Base-by-base conservation (phyloP, 495 filamentous ascomycete species). In the Letharia columbiana region DNA sequence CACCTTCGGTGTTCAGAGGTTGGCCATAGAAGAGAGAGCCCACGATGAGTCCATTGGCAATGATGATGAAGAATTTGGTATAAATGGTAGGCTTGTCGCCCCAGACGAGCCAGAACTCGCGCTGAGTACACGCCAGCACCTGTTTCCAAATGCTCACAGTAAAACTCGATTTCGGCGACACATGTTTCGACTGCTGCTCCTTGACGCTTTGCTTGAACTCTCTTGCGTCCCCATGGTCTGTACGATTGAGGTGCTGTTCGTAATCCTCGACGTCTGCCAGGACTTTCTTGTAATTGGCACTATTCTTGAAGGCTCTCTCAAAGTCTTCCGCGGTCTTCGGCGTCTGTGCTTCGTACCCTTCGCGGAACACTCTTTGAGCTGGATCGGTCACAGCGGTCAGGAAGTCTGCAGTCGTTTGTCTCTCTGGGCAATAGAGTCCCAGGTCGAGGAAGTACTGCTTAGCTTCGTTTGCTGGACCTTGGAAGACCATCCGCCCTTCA, bases 331-430 rank as follows among this genome's bases (percentile, higher is more conserved):
- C 72, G 40, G 88, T 84, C 75, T 86, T 79, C 45, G 91, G 80
- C 63, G 85, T 78, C 47, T 81, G 83, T 9, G 74, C 79, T 69
- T 91, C 87, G 66, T 81, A 84, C 7, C 88, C 90, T 13, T 79
- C 76, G 20, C 86, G 84, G 67, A 87, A 84, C 23, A 81, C 77
- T 23, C 90, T 80, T 64, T 90, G 88, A n/a, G 80, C 79, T 4
- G 86, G 83, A 71, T 90, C 89, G n/a, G 89, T 91, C 37, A 91
- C 78, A 11, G 87, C 85, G 18, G 90, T 92, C 23, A 94, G 75
- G 77, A 92, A 82, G 69, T 90, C 87, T 12, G 87, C 86, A 2
- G 89, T 89, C 17, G 89, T 92, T 60, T 84, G 85, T 37, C 89
- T 78, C 0, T 85, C 78, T 0, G 86, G 84, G 66, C 85, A 89